A percentile compares a stretch with the other conserved stretches of the same genome.
These are phyloP conservation scores for Poa pratensis DNA, from an alignment of 176 grass and related monocot genomes.

Conservation along the genomic window DNA sequence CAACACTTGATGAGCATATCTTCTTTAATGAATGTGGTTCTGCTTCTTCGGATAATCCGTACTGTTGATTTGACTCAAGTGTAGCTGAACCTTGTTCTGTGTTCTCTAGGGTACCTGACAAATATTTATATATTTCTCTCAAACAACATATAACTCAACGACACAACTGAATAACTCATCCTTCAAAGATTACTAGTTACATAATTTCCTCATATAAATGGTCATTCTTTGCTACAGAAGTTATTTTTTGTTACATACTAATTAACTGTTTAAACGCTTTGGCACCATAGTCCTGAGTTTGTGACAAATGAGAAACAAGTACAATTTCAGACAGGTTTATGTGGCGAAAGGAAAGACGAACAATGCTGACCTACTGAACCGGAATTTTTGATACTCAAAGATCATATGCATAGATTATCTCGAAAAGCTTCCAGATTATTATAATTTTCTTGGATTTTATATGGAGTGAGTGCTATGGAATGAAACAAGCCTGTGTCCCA, in stretches of 20 bases:
- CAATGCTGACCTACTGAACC: conserved; percentile 24
- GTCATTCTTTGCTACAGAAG: background rate
- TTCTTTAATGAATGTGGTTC: background rate
- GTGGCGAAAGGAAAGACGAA: background rate
- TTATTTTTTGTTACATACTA: background rate
- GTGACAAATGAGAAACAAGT: background rate
- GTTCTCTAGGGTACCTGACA: conserved; percentile 27
- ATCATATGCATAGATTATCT: background rate
- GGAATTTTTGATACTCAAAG: background rate
- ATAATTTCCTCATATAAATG: background rate
- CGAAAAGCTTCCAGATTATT: background rate
- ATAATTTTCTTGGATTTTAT: background rate
- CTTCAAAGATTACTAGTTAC: background rate
- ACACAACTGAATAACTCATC: background rate
- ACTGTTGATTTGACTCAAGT: conserved; percentile 19
- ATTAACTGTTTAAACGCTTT: background rate
- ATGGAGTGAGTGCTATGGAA: conserved; percentile 10
- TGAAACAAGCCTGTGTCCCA: background rate
- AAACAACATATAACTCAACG: conserved; percentile 8
- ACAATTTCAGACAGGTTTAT: background rate
- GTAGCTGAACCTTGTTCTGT: background rate
- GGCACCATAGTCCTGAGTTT: background rate
- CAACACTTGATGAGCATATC: background rate
- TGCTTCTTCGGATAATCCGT: conserved; percentile 21
- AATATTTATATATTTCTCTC: conserved; percentile 32